Evolutionary conservation across 441 rosid genomes (phyloP), one percentile per base, ranked within the genome.

Genomic region (California macrophylla): DNA sequence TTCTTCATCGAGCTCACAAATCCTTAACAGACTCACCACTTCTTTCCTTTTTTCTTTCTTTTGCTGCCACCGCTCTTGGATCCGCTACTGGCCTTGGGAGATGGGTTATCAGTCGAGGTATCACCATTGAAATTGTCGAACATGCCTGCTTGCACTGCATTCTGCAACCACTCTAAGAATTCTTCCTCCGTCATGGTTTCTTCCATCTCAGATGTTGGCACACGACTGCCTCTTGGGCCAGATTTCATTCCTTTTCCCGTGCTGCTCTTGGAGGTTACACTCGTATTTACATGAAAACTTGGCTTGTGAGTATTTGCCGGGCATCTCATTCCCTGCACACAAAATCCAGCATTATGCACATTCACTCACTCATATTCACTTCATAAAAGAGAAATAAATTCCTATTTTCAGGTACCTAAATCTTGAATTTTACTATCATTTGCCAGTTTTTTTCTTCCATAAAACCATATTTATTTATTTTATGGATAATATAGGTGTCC

Each of bases 221-320:
- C 77, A 68, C 77, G 67, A 69, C 84, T 82, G 26, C 89, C 81
- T 82, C 80, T 87, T 73, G 82, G 90, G 47, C 89, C 89, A 23
- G 93, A 74, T 64, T 81, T 79, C 28, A 86, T 69, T 78, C 90
- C 96, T 78, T 88, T 83, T 71, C 84, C 38, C 0, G 77, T 34
- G 47, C 32, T 64, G 52, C 76, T 89, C 80, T 83, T 92, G 52
- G 52, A 42, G 34, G 88, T 69, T 40, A 87, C 70, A 30, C 87
- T 86, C 1, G 98, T 85, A 77, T 89, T 94, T 73, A 94, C 97
- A 63, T 94, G 99, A 78, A 94, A 94, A 78, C 94, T 87, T 26
- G 98, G 91, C 83, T 90, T 94, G 86, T 92, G 97, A 0, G 89
- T 86, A 80, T 94, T 92, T n/a, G 97, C 86, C 13, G 86, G 83